phyloP scores from a whole-genome alignment of 2,329 filamentous ascomycete species.

The Zymoseptoria pseudotritici region DNA sequence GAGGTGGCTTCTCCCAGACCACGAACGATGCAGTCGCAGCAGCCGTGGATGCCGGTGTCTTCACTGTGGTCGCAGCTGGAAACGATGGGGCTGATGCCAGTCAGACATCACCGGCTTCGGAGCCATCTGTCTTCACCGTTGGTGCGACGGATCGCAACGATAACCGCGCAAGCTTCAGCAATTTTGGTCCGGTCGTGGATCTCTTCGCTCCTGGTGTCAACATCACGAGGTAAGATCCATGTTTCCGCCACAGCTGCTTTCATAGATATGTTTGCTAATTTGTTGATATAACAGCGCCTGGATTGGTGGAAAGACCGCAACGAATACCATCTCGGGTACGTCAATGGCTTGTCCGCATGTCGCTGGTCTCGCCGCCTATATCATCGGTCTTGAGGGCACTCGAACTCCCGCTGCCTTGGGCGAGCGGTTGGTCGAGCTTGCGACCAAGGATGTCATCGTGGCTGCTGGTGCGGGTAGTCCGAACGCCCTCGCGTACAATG shows the following conservation, averaged over 20 bases:
- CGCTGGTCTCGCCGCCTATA: constrained; percentile 22
- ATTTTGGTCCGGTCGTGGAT: constrained; percentile 34
- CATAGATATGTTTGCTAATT: too few relatives aligned
- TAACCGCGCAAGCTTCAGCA: constrained; percentile 32
- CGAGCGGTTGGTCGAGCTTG: constrained; percentile 8
- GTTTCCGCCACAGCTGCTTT: too few relatives aligned
- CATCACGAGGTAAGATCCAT: constrained; percentile 34
- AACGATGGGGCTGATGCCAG: constrained; percentile 28
- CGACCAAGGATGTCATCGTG: constrained; percentile 9
- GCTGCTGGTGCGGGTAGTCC: constrained; percentile 4
- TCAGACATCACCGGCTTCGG: constrained; percentile 29
- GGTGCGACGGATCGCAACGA: constrained; percentile 29
- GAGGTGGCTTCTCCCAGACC: constrained; percentile 30
- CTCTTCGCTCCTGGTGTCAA: constrained; percentile 43
- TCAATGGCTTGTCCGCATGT: constrained; percentile 34
- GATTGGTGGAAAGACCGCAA: constrained; percentile 39
- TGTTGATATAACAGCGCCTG: constrained; percentile 27
- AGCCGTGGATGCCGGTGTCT: constrained; percentile 32
- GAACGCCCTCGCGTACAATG: constrained; percentile 8
- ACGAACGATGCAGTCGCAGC: constrained; percentile 33
- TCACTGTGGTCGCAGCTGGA: constrained; percentile 33
- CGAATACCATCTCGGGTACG: constrained; percentile 44
- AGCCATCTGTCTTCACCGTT: constrained; percentile 27
- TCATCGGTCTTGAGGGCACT: constrained; percentile 15
- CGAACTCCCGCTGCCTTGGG: constrained; percentile 11